Conservation (phyloP, 345 rosid genomes). For the Atalantia buxifolia region DNA sequence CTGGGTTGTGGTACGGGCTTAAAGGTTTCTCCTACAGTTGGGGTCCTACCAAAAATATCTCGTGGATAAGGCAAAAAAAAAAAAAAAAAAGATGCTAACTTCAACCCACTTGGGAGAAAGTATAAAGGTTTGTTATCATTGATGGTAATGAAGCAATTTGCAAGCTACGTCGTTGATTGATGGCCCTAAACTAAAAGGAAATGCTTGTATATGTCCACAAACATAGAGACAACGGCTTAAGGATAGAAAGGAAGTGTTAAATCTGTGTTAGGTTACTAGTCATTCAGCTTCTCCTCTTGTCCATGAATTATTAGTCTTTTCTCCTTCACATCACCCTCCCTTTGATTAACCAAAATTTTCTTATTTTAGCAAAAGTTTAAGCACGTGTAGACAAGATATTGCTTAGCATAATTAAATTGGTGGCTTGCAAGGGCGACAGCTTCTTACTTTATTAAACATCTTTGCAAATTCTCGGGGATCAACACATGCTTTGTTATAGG, state of each 20-base stretch:
- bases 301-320: background rate
- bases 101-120: background rate
- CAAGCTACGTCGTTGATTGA: background rate
- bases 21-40: too few species aligned
- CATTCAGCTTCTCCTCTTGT: slow-evolving; percentile 14
- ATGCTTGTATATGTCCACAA: slow-evolving; percentile 4
- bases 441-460: background rate
- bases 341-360: background rate
- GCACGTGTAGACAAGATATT: background rate
- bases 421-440: slow-evolving; percentile 7
- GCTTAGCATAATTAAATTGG: background rate
- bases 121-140: background rate
- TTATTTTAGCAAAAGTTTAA: background rate
- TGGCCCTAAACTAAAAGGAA: background rate
- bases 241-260: slow-evolving; percentile 3
- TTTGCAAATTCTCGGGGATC: background rate
- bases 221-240: slow-evolving; percentile 8
- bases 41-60: too few species aligned
- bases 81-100: background rate
- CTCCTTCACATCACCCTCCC: slow-evolving; percentile 12
- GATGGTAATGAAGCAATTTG: background rate
- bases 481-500: background rate
- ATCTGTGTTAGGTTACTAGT: slow-evolving; percentile 29
- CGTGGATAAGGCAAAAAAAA: too few species aligned
- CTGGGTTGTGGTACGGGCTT: too few species aligned